Conservation (phyloP, 2,329 filamentous ascomycete species). For the Aspergillus piperis region DNA sequence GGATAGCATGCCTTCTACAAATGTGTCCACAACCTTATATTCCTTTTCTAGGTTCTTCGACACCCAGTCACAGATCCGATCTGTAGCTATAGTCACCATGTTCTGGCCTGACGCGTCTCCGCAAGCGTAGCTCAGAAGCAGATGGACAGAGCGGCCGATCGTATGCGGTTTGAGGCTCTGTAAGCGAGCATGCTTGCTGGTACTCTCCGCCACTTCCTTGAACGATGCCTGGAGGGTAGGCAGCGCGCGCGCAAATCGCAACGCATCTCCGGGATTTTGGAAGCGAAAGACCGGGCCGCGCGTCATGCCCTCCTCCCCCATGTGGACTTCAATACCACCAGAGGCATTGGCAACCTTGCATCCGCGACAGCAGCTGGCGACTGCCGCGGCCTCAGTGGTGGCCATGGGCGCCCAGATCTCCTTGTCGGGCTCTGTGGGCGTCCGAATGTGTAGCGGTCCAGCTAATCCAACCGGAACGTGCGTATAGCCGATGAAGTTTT, state of each 20-base stretch:
- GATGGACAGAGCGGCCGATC: constrained; percentile 25
- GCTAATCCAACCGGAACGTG: constrained; percentile 11
- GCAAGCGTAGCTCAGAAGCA: constrained; percentile 26
- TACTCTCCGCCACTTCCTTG: neutral
- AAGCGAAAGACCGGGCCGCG: constrained; percentile 30
- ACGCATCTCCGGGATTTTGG: constrained; percentile 19
- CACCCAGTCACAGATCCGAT: constrained; percentile 24
- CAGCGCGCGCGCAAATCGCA: constrained; percentile 15
- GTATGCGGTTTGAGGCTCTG: constrained; percentile 21
- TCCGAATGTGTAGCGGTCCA: constrained; percentile 5
- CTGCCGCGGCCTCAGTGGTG: constrained; percentile 30
- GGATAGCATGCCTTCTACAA: constrained; percentile 27
- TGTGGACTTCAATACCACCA: constrained; percentile 19
- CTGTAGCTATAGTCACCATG: constrained; percentile 34
- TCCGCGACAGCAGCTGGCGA: constrained; percentile 34
- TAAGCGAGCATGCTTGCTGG: constrained; percentile 8
- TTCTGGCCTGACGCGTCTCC: constrained; percentile 35
- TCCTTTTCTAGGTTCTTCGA: neutral
- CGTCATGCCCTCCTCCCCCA: constrained; percentile 25
- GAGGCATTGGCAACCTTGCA: constrained; percentile 29
- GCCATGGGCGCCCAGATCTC: constrained; percentile 30
- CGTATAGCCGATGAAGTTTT: constrained; percentile 14
- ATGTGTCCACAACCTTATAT: constrained; percentile 5
- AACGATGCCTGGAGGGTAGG: neutral
- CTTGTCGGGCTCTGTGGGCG: neutral